Base-by-base conservation (phyloP, 2,329 filamentous ascomycete genomes). In the Esteya vermicola region DNA sequence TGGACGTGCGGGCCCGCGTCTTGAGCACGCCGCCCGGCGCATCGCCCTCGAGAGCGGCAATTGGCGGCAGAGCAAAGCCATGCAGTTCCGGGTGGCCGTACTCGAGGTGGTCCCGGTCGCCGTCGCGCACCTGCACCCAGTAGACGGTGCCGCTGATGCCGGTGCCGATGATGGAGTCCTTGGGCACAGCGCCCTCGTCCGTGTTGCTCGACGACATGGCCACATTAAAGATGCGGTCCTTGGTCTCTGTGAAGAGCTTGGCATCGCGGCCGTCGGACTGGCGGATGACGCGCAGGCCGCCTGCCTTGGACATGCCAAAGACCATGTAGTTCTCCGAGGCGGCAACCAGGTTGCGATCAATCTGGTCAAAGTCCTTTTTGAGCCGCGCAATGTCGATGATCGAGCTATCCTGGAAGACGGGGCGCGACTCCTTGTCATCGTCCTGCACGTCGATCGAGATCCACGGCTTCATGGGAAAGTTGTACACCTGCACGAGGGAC, bases 291-390 rank as follows among this genome's bases (percentile, higher is more conserved):
- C 89, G 79, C 52, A 98, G 75, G 36, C 91, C 91, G 38, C 86
- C 86, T 48, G 86, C 85, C 65, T 93, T 95, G 33, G 84, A 84
- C 67, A 94, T 84, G 33, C 85, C 86, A 53, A 96, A 98, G 6
- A 85, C 80, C 59, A 98, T 96, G 62, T 91, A 94, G 44, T 81
- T 81, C 54, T 85, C 79, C 21, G 85, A 89, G 16, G 89, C 88
- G 6, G 88, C 82, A 37, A 89, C 89, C 25, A 98, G 71, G 47
- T 88, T 93, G 48, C 93, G 83, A 55, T 98, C 91, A 46, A 95
- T 80, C 62, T 96, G 91, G 54, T 98, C 91, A 52, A 96, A 96
- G 6, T 94, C 86, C 63, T 96, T 96, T 70, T 94, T 94, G 47
- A 96, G 70, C 43, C 86, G 77, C 38, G 91, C 89, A 54, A 98